A percentile compares a stretch with the other conserved stretches of the same genome.
Conservation (phyloP, 345 rosid genomes). For the Viola odorata region DNA sequence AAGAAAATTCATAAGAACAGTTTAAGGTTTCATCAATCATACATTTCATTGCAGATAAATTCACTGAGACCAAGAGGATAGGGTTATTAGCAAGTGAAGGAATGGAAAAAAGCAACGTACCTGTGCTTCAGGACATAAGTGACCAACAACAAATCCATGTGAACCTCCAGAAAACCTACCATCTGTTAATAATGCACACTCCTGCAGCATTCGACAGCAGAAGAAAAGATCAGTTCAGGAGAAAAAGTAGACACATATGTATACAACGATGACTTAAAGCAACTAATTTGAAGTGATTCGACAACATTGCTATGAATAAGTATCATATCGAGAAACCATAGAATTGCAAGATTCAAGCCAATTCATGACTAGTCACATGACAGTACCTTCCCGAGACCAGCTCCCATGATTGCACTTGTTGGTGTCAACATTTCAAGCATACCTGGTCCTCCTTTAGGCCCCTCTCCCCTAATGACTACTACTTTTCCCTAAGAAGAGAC, state of each 20-base stretch:
- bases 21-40: not conserved
- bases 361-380: slow-evolving; percentile 2
- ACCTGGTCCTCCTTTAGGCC: slow-evolving; percentile 99
- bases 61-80: too few species aligned
- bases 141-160: slow-evolving; percentile 99
- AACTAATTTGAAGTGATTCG: not conserved
- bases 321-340: not conserved
- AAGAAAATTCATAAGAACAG: not conserved
- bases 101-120: slow-evolving; percentile 28
- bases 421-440: slow-evolving; percentile 99
- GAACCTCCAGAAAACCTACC: slow-evolving; percentile 99
- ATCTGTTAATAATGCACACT: slow-evolving; percentile 87
- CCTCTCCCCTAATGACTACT: slow-evolving; percentile 89
- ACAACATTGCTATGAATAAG: not conserved
- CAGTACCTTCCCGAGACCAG: slow-evolving; percentile 95
- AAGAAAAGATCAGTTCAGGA: slow-evolving; percentile 4
- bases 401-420: slow-evolving; percentile 98
- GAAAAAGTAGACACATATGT: not conserved
- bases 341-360: not conserved
- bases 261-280: not conserved
- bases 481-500: slow-evolving; percentile 70
- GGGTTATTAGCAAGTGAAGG: too few species aligned
- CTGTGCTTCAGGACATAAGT: slow-evolving; percentile 97
- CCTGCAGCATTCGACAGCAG: slow-evolving; percentile 43
- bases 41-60: too few species aligned